phyloP scores from a whole-genome alignment of 2,329 filamentous ascomycete genomes.

The Sporothrix protearum region DNA sequence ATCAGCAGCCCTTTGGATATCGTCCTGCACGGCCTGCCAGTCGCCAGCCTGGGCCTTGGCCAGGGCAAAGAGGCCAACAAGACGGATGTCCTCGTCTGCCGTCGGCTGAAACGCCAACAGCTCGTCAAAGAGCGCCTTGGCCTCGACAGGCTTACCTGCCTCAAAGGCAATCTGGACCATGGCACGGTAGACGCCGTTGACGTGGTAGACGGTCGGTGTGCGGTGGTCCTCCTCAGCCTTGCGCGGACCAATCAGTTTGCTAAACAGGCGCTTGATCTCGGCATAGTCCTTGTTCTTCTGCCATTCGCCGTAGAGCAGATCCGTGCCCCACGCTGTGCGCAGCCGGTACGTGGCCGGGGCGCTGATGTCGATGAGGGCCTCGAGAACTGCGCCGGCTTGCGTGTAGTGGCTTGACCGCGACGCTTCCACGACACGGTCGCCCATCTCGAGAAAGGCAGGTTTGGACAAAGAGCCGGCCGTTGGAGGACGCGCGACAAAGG shows the following conservation, averaged over 20 bases:
- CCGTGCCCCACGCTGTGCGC: slow-evolving; percentile 38
- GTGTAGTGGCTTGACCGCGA: slow-evolving; percentile 34
- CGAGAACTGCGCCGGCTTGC: slow-evolving; percentile 34
- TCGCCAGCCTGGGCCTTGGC: slow-evolving; percentile 40
- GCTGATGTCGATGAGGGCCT: slow-evolving; percentile 32
- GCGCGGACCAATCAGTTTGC: slow-evolving; percentile 22
- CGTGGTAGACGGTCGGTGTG: slow-evolving; percentile 31
- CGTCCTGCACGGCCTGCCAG: slow-evolving; percentile 40
- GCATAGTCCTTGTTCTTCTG: slow-evolving; percentile 31
- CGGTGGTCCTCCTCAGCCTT: slow-evolving; percentile 26
- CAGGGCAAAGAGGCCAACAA: slow-evolving; percentile 39
- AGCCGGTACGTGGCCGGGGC: slow-evolving; percentile 28
- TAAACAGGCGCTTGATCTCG: slow-evolving; percentile 33
- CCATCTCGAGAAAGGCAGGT: slow-evolving; percentile 31
- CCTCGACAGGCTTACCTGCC: slow-evolving; percentile 35
- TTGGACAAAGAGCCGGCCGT: slow-evolving; percentile 24
- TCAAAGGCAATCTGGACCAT: slow-evolving; percentile 43
- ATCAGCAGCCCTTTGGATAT: slow-evolving; percentile 33
- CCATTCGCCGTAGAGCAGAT: slow-evolving; percentile 40
- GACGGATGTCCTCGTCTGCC: slow-evolving; percentile 34
- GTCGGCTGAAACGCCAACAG: slow-evolving; percentile 32
- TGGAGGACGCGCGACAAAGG: slow-evolving; percentile 36
- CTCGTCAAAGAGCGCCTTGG: slow-evolving; percentile 34
- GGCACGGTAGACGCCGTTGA: slow-evolving; percentile 37
- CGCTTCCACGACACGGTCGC: slow-evolving; percentile 36